Base-by-base conservation (phyloP, 2,329 filamentous ascomycete species). In the Phaeophleospora eucalypticola region DNA sequence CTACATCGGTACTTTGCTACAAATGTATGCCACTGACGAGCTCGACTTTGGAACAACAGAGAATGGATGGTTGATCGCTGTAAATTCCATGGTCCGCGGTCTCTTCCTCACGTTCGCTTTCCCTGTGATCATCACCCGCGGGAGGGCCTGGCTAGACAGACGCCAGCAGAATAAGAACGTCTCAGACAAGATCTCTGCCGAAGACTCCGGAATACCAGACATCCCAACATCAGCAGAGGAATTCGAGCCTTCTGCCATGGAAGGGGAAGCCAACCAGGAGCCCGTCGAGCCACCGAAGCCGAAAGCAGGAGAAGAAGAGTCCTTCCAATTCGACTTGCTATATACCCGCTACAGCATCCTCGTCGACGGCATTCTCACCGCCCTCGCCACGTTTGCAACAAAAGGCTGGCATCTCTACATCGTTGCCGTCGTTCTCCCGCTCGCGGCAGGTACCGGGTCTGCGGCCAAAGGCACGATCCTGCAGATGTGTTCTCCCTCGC, bases 381-480 rank as follows among this genome's bases (percentile, higher is more conserved):
- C 78, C 2, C 69, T 80, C 0, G 78, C 82, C 0, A 78, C 80
- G 0, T 82, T 86, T 52, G 80, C 82, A 0, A 80, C 76, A 0
- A 49, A 78, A 39, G 74, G 76, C 1, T 87, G 82, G 81, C 83
- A 88, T 54, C 80, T 87, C 38, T 87, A 85, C 57, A 65, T 86
- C 0, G 78, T 83, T 1, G 82, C 82, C 0, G 75, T 79, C 19
- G 61, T 87, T 1, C 71, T 88, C 0, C 84, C 84, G 0, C 79
- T 87, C 21, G 83, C 81, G 0, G 84, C 83, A 0, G 84, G 84
- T 0, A 83, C 83, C 0, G 84, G 82, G 0, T 77, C 83, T 0
- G 82, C 84, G 0, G 82, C 83, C 1, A 88, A 87, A 54, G 84
- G 84, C 0, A 81, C 84, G n/a, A 86, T 87, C 49, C 77, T 85